Conservation (phyloP, 768 basidiomycete species). For the Trametes villosa region DNA sequence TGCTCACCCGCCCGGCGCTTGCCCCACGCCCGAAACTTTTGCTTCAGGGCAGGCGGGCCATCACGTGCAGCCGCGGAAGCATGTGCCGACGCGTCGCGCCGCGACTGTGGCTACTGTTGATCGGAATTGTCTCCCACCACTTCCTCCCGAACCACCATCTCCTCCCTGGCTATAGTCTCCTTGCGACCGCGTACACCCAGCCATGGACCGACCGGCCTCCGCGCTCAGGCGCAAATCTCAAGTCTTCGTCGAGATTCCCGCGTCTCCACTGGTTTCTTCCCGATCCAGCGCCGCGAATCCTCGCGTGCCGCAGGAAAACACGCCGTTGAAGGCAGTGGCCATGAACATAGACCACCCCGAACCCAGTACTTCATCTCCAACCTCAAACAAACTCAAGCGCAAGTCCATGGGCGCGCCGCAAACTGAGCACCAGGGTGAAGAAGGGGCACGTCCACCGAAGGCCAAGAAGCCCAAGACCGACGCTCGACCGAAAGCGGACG, state of each 20-base stretch:
- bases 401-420: constrained; percentile 45
- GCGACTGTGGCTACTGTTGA: constrained; percentile 25
- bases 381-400: constrained; percentile 50
- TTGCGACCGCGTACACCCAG: not conserved
- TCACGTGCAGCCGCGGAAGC: constrained; percentile 29
- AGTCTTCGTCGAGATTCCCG: constrained; percentile 65
- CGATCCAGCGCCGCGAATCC: constrained; percentile 4
- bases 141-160: constrained; percentile 31
- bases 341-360: constrained; percentile 32
- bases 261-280: constrained; percentile 44
- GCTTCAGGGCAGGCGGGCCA: constrained; percentile 18
- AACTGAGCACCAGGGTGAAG: not conserved
- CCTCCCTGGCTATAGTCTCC: not conserved
- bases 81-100: constrained; percentile 25
- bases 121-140: constrained; percentile 19
- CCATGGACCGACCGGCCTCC: constrained; percentile 8
- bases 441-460: constrained; percentile 10
- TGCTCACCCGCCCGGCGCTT: constrained; percentile 1
- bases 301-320: constrained; percentile 27
- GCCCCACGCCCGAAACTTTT: constrained; percentile 21
- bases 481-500: not conserved
- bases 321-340: constrained; percentile 34
- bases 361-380: constrained; percentile 22
- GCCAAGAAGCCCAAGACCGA: constrained; percentile 32
- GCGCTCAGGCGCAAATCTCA: constrained; percentile 35